Evolutionary conservation across 2,329 filamentous ascomycete species (phyloP).

Genomic region (Monilinia fructigena): DNA sequence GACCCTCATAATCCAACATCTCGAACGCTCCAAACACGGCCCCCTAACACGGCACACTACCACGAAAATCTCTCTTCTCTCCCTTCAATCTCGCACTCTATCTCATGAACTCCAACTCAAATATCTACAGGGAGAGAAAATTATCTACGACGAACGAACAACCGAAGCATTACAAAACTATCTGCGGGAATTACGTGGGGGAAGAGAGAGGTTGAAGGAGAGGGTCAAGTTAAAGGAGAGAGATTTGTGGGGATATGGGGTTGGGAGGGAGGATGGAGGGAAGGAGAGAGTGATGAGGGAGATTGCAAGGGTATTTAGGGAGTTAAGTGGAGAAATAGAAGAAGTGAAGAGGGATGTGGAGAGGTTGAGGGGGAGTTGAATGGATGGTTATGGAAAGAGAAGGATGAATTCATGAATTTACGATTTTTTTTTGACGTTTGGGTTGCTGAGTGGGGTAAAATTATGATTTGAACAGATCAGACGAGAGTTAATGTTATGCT

Average conservation of each 20-base stretch:
- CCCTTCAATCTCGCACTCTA: constrained; percentile 28
- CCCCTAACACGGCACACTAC: constrained; percentile 33
- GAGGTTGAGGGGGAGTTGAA: constrained; percentile 32
- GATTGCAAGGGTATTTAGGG: constrained; percentile 39
- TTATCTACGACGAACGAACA: constrained; percentile 37
- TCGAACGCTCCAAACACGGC: constrained; percentile 39
- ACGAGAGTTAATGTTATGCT: neutral
- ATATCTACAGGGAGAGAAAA: constrained; percentile 28
- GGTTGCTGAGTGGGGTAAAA: neutral
- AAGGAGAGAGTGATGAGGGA: constrained; percentile 41
- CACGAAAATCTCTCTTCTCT: constrained; percentile 29
- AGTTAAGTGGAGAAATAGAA: constrained; percentile 35
- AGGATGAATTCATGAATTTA: neutral
- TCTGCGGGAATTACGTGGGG: constrained; percentile 33
- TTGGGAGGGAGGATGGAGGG: constrained; percentile 32
- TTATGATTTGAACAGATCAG: neutral
- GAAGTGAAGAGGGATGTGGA: constrained; percentile 39
- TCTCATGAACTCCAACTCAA: constrained; percentile 29
- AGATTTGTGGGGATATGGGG: constrained; percentile 38
- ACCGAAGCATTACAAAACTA: constrained; percentile 35
- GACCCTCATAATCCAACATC: constrained; percentile 32
- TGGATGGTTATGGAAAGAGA: neutral
- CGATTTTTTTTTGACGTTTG: neutral
- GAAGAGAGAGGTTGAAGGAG: constrained; percentile 35
- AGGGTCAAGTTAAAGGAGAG: constrained; percentile 33